A percentile compares a stretch with the other conserved stretches of the same genome.
These are phyloP conservation scores for Populus ilicifolia DNA, from an alignment of 345 rosid species.

Conservation along the genomic window DNA sequence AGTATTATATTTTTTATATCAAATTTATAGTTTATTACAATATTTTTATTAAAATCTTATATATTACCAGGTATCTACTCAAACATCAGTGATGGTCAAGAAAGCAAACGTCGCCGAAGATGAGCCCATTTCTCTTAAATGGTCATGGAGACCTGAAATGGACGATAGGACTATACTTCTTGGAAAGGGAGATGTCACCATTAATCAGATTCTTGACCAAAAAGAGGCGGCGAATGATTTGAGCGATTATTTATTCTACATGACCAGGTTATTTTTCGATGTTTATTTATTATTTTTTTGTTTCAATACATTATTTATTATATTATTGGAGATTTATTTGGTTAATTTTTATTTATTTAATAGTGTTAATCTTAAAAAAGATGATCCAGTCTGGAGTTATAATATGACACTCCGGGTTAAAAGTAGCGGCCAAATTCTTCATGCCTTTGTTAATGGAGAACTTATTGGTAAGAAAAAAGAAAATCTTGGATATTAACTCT, in stretches of 20 bases:
- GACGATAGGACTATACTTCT: conserved; percentile 12
- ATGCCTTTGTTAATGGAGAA: conserved; percentile 16
- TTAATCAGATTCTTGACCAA: conserved; percentile 18
- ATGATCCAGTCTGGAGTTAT: conserved; percentile 7
- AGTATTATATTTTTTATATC: not conserved
- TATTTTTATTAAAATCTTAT: too few relatives aligned
- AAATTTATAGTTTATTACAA: too few relatives aligned
- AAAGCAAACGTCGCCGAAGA: conserved; percentile 28
- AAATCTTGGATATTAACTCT: too few relatives aligned
- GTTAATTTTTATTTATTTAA: not conserved
- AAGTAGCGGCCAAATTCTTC: conserved; percentile 13
- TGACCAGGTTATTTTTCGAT: conserved; percentile 11
- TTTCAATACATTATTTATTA: not conserved
- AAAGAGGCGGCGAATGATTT: conserved; percentile 12
- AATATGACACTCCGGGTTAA: conserved; percentile 13
- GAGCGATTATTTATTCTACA: conserved; percentile 25
- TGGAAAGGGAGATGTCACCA: conserved; percentile 2
- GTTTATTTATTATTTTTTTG: not conserved
- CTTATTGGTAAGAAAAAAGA: not conserved
- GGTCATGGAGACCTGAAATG: conserved; percentile 64
- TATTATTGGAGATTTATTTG: not conserved
- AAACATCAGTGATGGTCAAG: conserved; percentile 46
- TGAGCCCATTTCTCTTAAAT: conserved; percentile 32
- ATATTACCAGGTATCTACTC: conserved; percentile 40
- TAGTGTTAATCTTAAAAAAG: conserved; percentile 1